Conservation (phyloP, 2,329 filamentous ascomycete species). For the Aquanectria penicillioides region DNA sequence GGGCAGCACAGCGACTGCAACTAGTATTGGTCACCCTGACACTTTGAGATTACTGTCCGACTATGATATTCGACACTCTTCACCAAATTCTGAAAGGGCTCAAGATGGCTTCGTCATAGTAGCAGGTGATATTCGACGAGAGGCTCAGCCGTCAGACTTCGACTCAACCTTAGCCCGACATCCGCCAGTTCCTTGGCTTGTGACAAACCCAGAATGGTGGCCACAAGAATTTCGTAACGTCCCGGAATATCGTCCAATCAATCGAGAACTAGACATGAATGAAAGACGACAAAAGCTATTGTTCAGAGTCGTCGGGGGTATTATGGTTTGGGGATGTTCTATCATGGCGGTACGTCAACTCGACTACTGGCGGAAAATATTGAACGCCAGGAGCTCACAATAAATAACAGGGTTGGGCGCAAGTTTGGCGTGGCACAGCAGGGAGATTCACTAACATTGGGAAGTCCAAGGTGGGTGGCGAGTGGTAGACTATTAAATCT, state of each 20-base stretch:
- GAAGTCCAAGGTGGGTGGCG: neutral
- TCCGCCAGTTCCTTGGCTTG: neutral
- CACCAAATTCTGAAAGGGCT: neutral
- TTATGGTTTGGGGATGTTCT: neutral
- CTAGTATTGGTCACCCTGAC: neutral
- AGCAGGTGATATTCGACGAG: neutral
- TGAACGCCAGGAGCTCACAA: neutral
- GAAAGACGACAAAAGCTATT: neutral
- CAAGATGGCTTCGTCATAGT: neutral
- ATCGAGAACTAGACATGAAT: neutral
- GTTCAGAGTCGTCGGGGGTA: neutral
- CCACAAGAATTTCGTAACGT: neutral
- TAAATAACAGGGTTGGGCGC: neutral
- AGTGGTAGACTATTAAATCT: neutral
- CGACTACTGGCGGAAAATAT: neutral
- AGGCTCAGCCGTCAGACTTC: neutral
- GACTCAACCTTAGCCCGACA: neutral
- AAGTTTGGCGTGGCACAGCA: neutral
- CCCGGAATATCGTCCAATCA: slow-evolving; percentile 1
- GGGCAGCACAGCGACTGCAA: neutral
- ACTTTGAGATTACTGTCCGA: neutral
- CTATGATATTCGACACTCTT: neutral
- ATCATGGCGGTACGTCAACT: neutral
- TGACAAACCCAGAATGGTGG: neutral
- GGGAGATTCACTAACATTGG: neutral